Evolutionary conservation across 2,329 filamentous ascomycete genomes (phyloP).

Genomic region (Fusarium compactum): DNA sequence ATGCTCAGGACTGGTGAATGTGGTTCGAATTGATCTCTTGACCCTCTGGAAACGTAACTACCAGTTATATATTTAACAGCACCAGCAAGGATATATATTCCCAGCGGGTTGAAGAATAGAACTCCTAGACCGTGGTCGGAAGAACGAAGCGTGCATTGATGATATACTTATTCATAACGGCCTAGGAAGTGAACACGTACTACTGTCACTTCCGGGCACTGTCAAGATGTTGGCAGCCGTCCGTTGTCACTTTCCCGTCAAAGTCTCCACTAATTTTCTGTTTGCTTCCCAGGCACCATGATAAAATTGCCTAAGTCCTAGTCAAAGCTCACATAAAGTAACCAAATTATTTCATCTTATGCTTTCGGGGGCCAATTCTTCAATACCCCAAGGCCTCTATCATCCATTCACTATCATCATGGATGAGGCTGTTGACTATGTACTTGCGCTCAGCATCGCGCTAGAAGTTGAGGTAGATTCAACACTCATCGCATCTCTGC

Average conservation of each 20-base stretch:
- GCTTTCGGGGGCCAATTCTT: background rate
- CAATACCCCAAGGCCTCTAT: background rate
- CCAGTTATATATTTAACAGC: no score
- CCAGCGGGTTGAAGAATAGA: no score
- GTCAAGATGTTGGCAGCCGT: background rate
- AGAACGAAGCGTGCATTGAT: no score
- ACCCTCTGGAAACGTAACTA: accelerated
- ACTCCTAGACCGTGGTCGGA: no score
- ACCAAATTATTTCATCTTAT: background rate
- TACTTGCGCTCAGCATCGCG: background rate
- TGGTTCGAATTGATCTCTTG: no score
- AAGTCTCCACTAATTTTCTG: background rate
- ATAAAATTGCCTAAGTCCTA: background rate
- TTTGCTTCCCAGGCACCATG: background rate
- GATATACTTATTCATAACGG: no score
- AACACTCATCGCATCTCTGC: background rate
- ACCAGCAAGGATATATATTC: no score
- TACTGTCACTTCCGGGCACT: background rate
- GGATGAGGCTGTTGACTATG: background rate
- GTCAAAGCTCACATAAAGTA: no score
- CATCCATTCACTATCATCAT: background rate
- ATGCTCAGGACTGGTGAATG: no score
- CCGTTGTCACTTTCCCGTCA: background rate
- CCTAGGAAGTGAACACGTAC: no score
- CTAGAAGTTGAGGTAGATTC: no score